Evolutionary conservation across 192 early-diverging fungal species (phyloP), one percentile per base, ranked within the genome.

Genomic region (Backusella mclennaniae): DNA sequence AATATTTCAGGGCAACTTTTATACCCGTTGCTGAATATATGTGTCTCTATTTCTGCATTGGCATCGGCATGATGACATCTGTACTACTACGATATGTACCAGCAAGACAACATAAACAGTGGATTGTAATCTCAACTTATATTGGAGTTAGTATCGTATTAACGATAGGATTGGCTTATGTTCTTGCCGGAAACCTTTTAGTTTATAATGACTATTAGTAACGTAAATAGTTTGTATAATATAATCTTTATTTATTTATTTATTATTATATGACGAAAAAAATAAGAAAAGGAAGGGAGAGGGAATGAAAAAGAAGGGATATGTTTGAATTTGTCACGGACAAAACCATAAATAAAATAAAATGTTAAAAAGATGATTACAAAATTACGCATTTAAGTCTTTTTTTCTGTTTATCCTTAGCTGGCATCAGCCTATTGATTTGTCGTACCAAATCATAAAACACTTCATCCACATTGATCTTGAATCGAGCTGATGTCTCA

Each of bases 401-500:
- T 71, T 78, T 78, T 31, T 69, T 78, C 3, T 49, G 71, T 44
- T 78, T 78, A 71, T 79, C 85, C 83, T 91, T 93, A 46, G 88
- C 85, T 1, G 94, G 93, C 85, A 92, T 87, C 73, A 88, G 91
- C 73, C 85, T 82, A 80, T 95, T 94, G 84, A 97, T 97, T 77
- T 95, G 92, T 42, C 94, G 84, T 59, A 98, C 95, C 59, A 96
- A 86, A 82, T 96, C 93, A 59, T 89, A 93, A 80, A 98, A 98
- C 33, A 95, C 93, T 75, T 97, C 94, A 56, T 96, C 94, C 14
- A 97, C 95, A 44, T 95, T 95, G 75, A 92, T 90, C 79, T 93
- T 94, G 67, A 88, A 90, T 76, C 94, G 83, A 8, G 96, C 96
- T 53, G 91, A 93, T n/a, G 95, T 92, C 78, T 98, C 96, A 73